These are phyloP conservation scores for Xanthoparmelia taractica DNA, from an alignment of 495 filamentous ascomycete species.

Conservation along the genomic window DNA sequence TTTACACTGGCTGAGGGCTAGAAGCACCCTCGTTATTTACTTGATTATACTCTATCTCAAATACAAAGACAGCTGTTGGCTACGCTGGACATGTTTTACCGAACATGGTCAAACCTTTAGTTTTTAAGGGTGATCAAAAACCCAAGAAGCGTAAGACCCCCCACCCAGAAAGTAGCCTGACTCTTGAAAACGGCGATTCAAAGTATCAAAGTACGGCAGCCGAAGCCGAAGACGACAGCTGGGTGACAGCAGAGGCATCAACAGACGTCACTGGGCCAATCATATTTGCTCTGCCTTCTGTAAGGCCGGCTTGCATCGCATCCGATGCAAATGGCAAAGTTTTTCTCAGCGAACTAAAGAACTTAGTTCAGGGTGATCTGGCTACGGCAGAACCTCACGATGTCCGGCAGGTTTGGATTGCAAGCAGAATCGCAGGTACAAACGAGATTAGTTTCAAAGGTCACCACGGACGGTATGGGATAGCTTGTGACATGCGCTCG, in stretches of 20 bases:
- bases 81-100: no score
- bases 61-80: no score
- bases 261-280: slow-evolving; percentile 78
- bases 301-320: slow-evolving; percentile 61
- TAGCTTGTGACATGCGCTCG: neutral
- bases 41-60: no score
- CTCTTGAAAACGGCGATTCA: slow-evolving; percentile 33
- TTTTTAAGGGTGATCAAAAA: slow-evolving; percentile 96
- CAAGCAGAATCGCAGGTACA: slow-evolving; percentile 73
- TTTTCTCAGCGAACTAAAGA: slow-evolving; percentile 71
- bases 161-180: slow-evolving; percentile 26
- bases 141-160: slow-evolving; percentile 75
- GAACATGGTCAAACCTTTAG: slow-evolving; percentile 60
- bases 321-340: slow-evolving; percentile 79
- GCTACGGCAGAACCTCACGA: slow-evolving; percentile 84
- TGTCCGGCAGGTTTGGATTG: slow-evolving; percentile 91
- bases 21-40: no score
- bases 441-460: slow-evolving; percentile 79
- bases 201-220: slow-evolving; percentile 32
- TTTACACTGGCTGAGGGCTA: no score
- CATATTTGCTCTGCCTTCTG: slow-evolving; percentile 68
- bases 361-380: slow-evolving; percentile 71
- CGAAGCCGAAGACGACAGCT: slow-evolving; percentile 59
- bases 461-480: slow-evolving; percentile 66
- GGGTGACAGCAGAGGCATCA: slow-evolving; percentile 75